Base-by-base conservation (phyloP, 2,329 filamentous ascomycete species). In the Colletotrichum abscissum region DNA sequence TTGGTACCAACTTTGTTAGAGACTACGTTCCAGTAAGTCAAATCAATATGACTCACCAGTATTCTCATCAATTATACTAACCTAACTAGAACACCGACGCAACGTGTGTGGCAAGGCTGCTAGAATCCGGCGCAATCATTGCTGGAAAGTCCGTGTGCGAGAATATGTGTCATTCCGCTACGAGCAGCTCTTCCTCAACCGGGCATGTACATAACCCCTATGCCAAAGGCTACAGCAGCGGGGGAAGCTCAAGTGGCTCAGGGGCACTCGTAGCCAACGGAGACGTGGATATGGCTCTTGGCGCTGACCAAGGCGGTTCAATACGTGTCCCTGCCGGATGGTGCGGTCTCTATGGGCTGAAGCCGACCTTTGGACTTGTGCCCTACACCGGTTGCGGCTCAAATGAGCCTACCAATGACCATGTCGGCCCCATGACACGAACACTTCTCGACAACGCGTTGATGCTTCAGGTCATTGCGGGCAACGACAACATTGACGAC, bases 401-500 rank as follows among this genome's bases (percentile, higher is more conserved):
- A 5, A 78, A 86, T 72, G 76, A 81, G 22, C 81, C 85, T 0
- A 83, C 84, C 76, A 84, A 86, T 57, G 85, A 87, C 75, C 84
- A 87, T 74, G 76, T 83, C 6, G 85, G 85, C 1, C 86, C 85
- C 1, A 83, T 87, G 75, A 82, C 84, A 0, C 73, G 79, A 26
- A 82, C 72, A 1, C 74, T 87, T 1, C 80, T 84, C 30, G 85
- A 86, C 55, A 80, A 82, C 59, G 81, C 83, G n/a, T 60, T 78
- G 7, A 73, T 86, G 58, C 76, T 86, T 5, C 72, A 79, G 30
- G 83, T 82, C 5, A 79, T 86, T 64, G 84, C 85, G 2, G 85
- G 85, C 2, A 85, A 83, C 57, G 85, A 87, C 75, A 84, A 84
- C 0, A 80, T 86, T 1, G 85, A 87, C 73, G 76, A 81, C n/a